Base-by-base conservation (phyloP, 495 filamentous ascomycete genomes). In the Astrocystis sublimbata region DNA sequence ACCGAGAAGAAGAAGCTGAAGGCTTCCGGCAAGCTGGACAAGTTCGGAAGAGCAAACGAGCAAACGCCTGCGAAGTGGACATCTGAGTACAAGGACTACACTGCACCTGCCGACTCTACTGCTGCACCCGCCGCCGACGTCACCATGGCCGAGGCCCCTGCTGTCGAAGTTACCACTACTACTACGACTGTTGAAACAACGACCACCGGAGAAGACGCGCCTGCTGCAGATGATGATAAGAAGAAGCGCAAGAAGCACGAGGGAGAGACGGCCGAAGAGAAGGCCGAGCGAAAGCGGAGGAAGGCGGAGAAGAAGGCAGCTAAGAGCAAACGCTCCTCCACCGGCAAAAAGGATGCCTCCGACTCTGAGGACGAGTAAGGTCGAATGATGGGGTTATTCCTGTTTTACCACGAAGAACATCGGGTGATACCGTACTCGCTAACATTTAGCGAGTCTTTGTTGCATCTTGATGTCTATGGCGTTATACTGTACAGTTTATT, bases 1-100 rank as follows among this genome's bases (percentile, higher is more conserved):
- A 68, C 89, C 42, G 89, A 97, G 79, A 98, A 98, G 87, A 98
- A 98, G 88, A 96, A 97, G 86, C 86, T 98, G 79, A 98, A 97
- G 84, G 89, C 90, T n/a, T 88, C 89, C 65, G 94, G 94, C 73
- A 93, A 96, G 80, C 88, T 98, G 26, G 94, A 98, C 81, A 98
- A 98, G 85, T 98, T 85, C 64, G 94, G 94, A 58, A 86, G 93
- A 42, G 75, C 90, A 52, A 98, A 97, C 75, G 93, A 97, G 71
- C 83, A 85, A 54, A 98, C 94, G 7, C 94, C 94, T 24, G 85
- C 90, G 47, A 88, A 93, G 74, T 98, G 94, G 94, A 92, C 89
- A 65, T 78, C 81, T 45, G 86, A 88, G 36, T 97, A 97, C 83
- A 92, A 88, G 73, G 94, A 98, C 79, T 96, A 86, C 81, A 88